Percentiles rank a stretch among this genome's conserved stretches.
phyloP scores from a whole-genome alignment of 176 grass and related monocot species.

The Carex myosuroides region DNA sequence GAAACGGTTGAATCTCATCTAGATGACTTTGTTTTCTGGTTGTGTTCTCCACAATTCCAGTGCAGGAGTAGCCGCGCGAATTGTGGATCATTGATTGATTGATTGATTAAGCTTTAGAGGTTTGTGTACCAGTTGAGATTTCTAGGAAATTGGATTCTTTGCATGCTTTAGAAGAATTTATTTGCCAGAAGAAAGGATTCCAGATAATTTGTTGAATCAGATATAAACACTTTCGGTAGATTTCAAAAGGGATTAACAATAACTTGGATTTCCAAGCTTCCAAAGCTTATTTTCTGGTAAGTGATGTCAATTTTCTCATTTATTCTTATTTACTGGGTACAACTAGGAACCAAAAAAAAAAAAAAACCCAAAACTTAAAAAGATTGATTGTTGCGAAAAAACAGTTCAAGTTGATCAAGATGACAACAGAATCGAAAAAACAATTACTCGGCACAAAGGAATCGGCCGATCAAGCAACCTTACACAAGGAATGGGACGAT shows the following conservation, averaged over 20 bases:
- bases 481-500: slow-evolving; percentile 95
- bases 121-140: slow-evolving; percentile 16
- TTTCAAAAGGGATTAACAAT: slow-evolving; percentile 8
- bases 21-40: slow-evolving; percentile 20
- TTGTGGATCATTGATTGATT: slow-evolving; percentile 21
- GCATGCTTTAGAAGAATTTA: slow-evolving; percentile 23
- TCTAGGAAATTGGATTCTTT: slow-evolving; percentile 27
- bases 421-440: slow-evolving; percentile 22
- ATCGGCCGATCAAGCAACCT: slow-evolving; percentile 4
- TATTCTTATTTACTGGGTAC: neutral
- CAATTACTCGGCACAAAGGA: slow-evolving; percentile 11
- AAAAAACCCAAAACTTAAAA: neutral
- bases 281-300: slow-evolving; percentile 22
- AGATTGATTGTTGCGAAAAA: neutral
- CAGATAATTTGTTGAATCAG: slow-evolving; percentile 19
- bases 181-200: slow-evolving; percentile 22
- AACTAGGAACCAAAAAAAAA: neutral
- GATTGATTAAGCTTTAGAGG: slow-evolving; percentile 25
- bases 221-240: slow-evolving; percentile 16
- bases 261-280: slow-evolving; percentile 13
- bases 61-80: slow-evolving; percentile 8
- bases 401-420: slow-evolving; percentile 8
- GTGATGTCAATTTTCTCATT: neutral
- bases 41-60: slow-evolving; percentile 19
- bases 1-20: slow-evolving; percentile 7